Evolutionary conservation across 2,329 filamentous ascomycete genomes (phyloP), one percentile per base, ranked within the genome.

Genomic region (Colletotrichum cordylinicola): DNA sequence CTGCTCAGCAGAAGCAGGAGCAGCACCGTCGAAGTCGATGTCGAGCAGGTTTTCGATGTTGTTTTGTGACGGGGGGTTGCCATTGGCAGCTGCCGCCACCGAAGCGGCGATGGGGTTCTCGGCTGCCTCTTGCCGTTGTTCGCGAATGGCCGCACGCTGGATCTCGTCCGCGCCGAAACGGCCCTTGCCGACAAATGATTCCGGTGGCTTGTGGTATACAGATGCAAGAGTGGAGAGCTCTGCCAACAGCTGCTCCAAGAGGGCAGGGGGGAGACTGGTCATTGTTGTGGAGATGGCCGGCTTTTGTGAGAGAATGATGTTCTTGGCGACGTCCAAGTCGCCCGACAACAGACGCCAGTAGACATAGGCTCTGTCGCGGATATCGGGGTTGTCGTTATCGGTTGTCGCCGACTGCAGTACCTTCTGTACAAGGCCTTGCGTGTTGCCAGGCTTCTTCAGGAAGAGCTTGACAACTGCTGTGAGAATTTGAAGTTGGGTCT

Each of bases 381-480:
- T 98, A 86, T 99, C 97, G 1, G 97, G 96, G 83, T 99, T 99
- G 84, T 99, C 97, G 82, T 96, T 98, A 81, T 98, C 96, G 56
- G 94, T 94, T 9, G 97, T 99, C 35, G 97, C 96, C 48, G 93
- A 91, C 85, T 98, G 96, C 29, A 99, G 90, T 18, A 99, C 96
- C 83, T 98, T 98, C 82, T 98, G 96, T 2, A 99, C 96, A 4
- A 99, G 89, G 1, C 92, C 92, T 86, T 98, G 96, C 72, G 94
- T 96, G 82, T 94, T 96, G 81, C 97, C 94, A 4, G 97, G 97
- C 86, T 98, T 98, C 87, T 99, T 98, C 78, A 99, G 86, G 89
- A 98, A 99, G 37, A 99, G 90, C 85, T 99, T 99, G 72, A 99
- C 96, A 6, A 98, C 96, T 2, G 97, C 96, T 10, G 97, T 99